Conservation (phyloP, 495 filamentous ascomycete species). For the Penicillium dipodomyicola region DNA sequence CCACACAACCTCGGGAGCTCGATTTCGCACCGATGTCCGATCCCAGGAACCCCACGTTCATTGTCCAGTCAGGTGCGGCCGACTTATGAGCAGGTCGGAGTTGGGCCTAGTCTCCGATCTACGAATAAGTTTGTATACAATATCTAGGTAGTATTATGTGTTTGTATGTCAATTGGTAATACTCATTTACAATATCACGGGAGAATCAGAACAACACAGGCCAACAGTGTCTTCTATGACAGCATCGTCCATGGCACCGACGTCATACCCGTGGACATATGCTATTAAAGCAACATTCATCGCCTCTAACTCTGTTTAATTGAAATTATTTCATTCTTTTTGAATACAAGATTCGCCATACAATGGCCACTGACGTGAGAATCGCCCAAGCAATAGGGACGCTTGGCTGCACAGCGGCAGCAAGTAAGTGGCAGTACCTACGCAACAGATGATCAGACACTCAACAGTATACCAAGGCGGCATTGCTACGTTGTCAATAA, state of each 20-base stretch:
- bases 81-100: constrained; percentile 29
- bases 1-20: constrained; percentile 4
- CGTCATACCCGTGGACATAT: constrained; percentile 3
- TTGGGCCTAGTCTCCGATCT: constrained; percentile 25
- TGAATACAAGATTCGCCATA: neutral
- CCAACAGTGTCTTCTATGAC: no score
- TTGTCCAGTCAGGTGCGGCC: constrained; percentile 21
- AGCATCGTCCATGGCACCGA: neutral
- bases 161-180: neutral
- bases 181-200: neutral
- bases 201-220: no score
- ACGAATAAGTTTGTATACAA: neutral
- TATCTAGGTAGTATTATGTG: neutral
- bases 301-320: neutral
- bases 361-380: constrained; percentile 16
- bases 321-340: no score
- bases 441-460: neutral
- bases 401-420: constrained; percentile 26
- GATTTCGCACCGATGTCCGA: constrained; percentile 26
- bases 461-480: constrained; percentile 23
- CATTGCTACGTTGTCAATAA: constrained; percentile 23
- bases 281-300: neutral
- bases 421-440: constrained; percentile 17
- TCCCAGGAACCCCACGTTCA: constrained; percentile 19
- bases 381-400: constrained; percentile 30